Base-by-base conservation (phyloP, 805 yeast genomes). In the Metschnikowia peoriensis region DNA sequence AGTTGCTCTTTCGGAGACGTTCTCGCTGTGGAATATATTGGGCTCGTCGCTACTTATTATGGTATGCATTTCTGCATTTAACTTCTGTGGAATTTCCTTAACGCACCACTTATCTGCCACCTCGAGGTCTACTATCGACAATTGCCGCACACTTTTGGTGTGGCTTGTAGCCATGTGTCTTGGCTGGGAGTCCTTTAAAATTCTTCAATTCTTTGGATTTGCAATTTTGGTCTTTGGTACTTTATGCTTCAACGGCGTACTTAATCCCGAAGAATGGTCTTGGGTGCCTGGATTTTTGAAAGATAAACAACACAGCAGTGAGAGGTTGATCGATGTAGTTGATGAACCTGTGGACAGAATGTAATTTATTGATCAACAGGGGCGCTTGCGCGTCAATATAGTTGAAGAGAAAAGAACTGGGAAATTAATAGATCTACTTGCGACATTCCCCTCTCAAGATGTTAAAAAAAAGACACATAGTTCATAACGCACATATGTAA, bases 71-170 rank as follows among this genome's bases (percentile, higher is more conserved):
- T 82, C 90, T 1, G 61, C 78, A 6, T 88, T 88, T 77, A 88
- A 88, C 67, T 84, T 77, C 66, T 83, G 84, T 60, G 96, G 96
- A 2, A 78, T 87, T 39, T 77, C 89, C 8, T 70, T 88, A 38
- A 88, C 96, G 2, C 76, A 80, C 46, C 69, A 70, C 44, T 64
- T 88, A 45, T 83, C 87, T 48, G 94, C 96, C 35, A 88, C 96
- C 1, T 78, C 92, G 1, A 75, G 94, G 62, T 83, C 90, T 22
- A 88, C 94, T 1, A 80, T 88, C 47, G 96, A 88, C 62, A 84
- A 91, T 0, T 84, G 88, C 53, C 76, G 96, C 57, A 88, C 94
- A 0, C 68, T 87, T 27, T 67, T 86, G 28, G 92, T 88, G 15
- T 88, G 96, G 96, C 38, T 84, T 1, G 79, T 86, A 8, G 88